A percentile compares a stretch with the other conserved stretches of the same genome.
Evolutionary conservation across 1,139 yeast species (phyloP).

Genomic region (Taiozyma onychis): DNA sequence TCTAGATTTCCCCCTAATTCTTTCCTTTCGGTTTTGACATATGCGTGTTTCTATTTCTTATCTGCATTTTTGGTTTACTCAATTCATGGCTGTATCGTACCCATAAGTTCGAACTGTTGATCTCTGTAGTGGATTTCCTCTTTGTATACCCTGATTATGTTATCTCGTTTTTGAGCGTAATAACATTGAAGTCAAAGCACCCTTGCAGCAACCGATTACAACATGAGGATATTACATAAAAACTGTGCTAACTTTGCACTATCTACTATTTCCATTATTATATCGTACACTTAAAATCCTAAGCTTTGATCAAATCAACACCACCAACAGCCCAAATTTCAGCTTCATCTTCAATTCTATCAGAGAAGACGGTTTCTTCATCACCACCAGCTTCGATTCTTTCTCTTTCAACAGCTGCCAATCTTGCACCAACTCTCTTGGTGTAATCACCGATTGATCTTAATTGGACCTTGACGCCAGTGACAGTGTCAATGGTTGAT

Average conservation of each 20-base stretch:
- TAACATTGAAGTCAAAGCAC: not conserved
- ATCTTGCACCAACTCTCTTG: constrained; percentile 76
- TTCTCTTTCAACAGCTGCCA: constrained; percentile 82
- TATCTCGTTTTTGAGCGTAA: no score
- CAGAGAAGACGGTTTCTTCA: constrained; percentile 77
- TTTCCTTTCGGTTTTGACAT: not conserved
- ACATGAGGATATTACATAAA: no score
- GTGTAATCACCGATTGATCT: constrained; percentile 86
- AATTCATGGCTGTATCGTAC: not conserved
- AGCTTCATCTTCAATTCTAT: constrained; percentile 75
- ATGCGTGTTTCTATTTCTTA: not conserved
- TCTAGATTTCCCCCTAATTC: not conserved
- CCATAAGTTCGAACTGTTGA: not conserved
- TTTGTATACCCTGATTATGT: no score
- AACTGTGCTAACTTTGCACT: not conserved
- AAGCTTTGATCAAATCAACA: constrained; percentile 35
- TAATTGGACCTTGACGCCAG: constrained; percentile 48
- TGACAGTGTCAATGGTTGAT: constrained; percentile 31
- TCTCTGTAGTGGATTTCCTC: no score
- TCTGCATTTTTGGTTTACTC: not conserved
- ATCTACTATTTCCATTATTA: not conserved
- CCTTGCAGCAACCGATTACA: not conserved
- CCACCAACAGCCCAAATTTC: constrained; percentile 90
- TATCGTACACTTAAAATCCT: not conserved
- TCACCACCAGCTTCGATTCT: constrained; percentile 90